Conservation (phyloP, 1,139 yeast species). For the Saccharomycopsis phalli region DNA sequence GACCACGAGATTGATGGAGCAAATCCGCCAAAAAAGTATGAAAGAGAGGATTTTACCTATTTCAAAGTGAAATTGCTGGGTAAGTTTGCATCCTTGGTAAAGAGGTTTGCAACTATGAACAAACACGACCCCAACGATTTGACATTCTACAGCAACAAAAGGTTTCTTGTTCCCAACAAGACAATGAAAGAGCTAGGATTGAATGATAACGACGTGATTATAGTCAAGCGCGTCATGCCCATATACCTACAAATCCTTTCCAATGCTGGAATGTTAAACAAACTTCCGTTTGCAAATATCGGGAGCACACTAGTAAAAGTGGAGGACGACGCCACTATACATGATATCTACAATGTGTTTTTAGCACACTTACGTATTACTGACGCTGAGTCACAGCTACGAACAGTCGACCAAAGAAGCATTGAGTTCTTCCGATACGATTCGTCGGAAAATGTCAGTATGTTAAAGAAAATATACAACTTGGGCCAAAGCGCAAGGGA, state of each 20-base stretch:
- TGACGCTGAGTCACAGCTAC: background rate
- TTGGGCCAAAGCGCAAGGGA: too few species aligned
- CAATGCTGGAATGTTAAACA: too few species aligned
- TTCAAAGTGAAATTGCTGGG: conserved; percentile 14
- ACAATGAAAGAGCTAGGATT: conserved; percentile 12
- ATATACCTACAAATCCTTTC: too few species aligned
- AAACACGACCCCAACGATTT: conserved; percentile 12
- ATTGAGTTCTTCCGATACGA: too few species aligned
- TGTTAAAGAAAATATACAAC: too few species aligned
- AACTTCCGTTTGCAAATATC: too few species aligned
- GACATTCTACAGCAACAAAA: conserved; percentile 12
- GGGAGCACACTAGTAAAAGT: conserved; percentile 11
- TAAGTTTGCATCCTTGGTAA: conserved; percentile 15
- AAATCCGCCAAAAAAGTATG: background rate
- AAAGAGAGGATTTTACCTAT: conserved; percentile 2
- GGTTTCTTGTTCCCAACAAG: conserved; percentile 10
- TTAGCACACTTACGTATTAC: conserved; percentile 8
- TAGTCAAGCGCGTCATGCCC: conserved; percentile 14
- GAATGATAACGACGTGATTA: conserved; percentile 11
- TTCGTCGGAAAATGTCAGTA: too few species aligned
- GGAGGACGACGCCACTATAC: conserved; percentile 14
- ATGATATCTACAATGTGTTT: conserved; percentile 1
- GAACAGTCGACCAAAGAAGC: too few species aligned
- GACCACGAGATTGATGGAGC: background rate
- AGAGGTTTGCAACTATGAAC: conserved; percentile 11